Evolutionary conservation across 202 grass and related monocot genomes (phyloP), one percentile per base, ranked within the genome.

Genomic region (Schoenoplectus triqueter): DNA sequence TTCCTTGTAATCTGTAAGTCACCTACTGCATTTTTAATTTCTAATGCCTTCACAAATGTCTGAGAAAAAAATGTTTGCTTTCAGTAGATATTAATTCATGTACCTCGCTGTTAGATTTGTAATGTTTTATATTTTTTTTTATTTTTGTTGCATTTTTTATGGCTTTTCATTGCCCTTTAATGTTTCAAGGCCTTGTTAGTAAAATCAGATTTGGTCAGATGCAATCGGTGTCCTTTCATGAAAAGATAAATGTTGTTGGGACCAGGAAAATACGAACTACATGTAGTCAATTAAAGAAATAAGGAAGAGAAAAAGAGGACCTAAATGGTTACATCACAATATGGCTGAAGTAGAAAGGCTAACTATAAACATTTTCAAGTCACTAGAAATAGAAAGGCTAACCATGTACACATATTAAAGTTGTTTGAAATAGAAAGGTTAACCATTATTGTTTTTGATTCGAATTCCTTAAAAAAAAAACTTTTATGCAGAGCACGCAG

Each of bases 321-420:
- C 18, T n/a, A 63, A 19, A 59, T 59, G 56, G 56, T 59, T 59
- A 4, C 56, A n/a, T 31, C 31, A 22, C 18, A 47, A 10, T 10
- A 72, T 48, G 44, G 15, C 2, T 72, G 69, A 72, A 49, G 48
- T 48, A 48, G 45, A 72, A 9, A 72, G 42, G 69, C 69, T 72
- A 72, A 72, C 69, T 2, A 72, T 72, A 72, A 19, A 49, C 2
- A 19, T 72, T 72, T 72, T 9, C 5, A 72, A 72, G 66, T 48
- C 69, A 72, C 69, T 72, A 10, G 45, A 49, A 48, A 19, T 49
- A 49, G 69, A 72, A 72, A 72, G 15, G 15, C 44, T 48, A 72
- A 49, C 69, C 65, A 68, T 42, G 13, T 14, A 42, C 4, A 72
- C 45, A 9, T 72, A 10, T 49, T 72, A 0, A 72, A 72, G n/a